Base-by-base conservation (phyloP, 2,329 filamentous ascomycete species). In the Aureobasidium lini region DNA sequence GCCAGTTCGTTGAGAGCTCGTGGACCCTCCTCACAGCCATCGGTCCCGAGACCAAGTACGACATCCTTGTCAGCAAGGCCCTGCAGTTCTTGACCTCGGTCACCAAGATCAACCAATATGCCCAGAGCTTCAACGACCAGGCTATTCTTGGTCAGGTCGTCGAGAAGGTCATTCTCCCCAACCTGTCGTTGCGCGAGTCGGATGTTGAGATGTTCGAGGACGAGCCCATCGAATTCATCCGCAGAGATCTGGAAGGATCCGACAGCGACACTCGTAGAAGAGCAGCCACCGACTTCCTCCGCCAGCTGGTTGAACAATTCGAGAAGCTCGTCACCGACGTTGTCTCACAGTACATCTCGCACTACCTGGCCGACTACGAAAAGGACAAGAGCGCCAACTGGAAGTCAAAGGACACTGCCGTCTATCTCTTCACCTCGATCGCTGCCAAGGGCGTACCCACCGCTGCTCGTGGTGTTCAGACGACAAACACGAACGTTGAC, bases 351-450 rank as follows among this genome's bases (percentile, higher is more conserved):
- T 96, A 97, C 76, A 89, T 95, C 67, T 83, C 87, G 62, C 88
- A 92, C 72, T 96, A 95, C 71, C 81, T 99, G 31, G 75, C 77
- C 37, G 81, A 88, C 58, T 91, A 91, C 68, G 82, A 85, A 59
- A 88, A 88, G 72, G 79, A 85, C 62, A 78, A 79, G 43, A 73
- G 76, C 13, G 76, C 81, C 16, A 91, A 96, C 72, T 99, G 94
- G 94, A 95, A 95, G 74, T 86, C 91, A 50, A 99, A 99, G 77
- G 94, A 99, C 70, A 97, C 93, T 0, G 94, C 94, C n/a, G 87
- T 96, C 60, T 97, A 97, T 69, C 84, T 99, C 15, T 99, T 95
- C 79, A 85, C 94, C 39, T 90, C 94, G 4, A 90, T 97, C 66
- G 94, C 94, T 15, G 90, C 92, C 42, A 96, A 95, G 77, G 94